Evolutionary conservation across 2,329 filamentous ascomycete species (phyloP), one percentile per base, ranked within the genome.

Genomic region (Juglanconis sp.): DNA sequence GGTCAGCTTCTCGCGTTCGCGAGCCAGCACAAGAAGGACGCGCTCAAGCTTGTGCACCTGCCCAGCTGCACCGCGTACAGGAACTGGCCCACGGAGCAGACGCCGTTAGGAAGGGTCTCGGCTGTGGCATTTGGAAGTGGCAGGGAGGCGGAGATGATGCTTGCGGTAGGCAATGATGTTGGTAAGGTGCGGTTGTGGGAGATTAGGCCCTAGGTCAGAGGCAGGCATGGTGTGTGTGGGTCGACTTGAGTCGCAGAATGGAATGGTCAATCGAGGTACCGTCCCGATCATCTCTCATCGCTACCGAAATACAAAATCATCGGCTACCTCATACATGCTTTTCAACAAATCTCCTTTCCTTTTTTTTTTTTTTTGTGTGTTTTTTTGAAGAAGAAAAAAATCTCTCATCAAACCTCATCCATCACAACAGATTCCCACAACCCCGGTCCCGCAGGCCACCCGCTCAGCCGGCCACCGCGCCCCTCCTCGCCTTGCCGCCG

Each of bases 11-110:
- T 99, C 66, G 91, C 87, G 0, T 92, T 98, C 79, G 90, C 87
- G 46, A 96, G 91, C 74, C 85, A 85, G 64, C 90, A 90, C 82
- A 96, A 96, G 81, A 89, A 89, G 71, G 92, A 97, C 75, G 91
- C 93, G 0, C 77, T 99, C 72, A 83, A 90, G 69, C 77, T 99
- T 65, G 92, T 94, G 36, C 95, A 99, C 74, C 77, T 99, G 66
- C 93, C 94, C 0, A 93, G 86, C 67, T 96, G 92, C 73, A 96
- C 92, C 1, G 91, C 98, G 24, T 99, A 95, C 81, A 87, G 88
- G 69, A 99, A 99, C 75, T 99, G 95, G 95, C 95, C 95, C 31
- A 99, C 94, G 57, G 85, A 87, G 65, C 88, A 90, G 72, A 99
- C 95, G 59, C 92, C 93, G 1, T 76, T 99, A 63, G 95, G 95